A percentile compares a stretch with the other conserved stretches of the same genome.
These are phyloP conservation scores for Eutrema yunnanense DNA, from an alignment of 345 rosid genomes.

Conservation along the genomic window DNA sequence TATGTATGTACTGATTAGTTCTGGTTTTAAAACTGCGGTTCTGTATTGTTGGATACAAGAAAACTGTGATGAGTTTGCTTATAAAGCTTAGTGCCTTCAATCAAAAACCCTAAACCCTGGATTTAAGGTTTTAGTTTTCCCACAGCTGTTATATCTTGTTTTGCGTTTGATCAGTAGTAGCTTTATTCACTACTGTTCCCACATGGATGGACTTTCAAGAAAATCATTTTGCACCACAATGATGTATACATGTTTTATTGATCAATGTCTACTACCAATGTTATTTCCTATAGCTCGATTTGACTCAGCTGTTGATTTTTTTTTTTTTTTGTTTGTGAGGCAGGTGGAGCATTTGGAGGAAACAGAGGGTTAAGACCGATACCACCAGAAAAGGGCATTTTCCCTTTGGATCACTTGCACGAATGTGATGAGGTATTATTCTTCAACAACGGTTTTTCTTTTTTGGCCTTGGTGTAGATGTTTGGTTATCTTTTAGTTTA, in stretches of 20 bases:
- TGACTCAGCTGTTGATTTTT: not conserved
- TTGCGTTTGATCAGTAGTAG: not conserved
- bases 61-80: not conserved
- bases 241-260: not conserved
- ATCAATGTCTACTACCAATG: not conserved
- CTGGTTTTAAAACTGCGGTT: not conserved
- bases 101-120: not conserved
- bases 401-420: slow-evolving; percentile 89
- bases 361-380: slow-evolving; percentile 82
- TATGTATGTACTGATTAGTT: not conserved
- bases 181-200: not conserved
- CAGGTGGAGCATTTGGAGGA: slow-evolving; percentile 98
- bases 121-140: not conserved
- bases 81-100: not conserved
- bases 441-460: not conserved
- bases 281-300: not conserved
- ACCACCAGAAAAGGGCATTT: slow-evolving; percentile 91
- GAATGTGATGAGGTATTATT: slow-evolving; percentile 65
- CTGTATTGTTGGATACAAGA: not conserved
- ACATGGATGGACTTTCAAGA: not conserved
- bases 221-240: not conserved
- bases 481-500: not conserved
- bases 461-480: not conserved
- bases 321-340: not conserved
- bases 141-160: not conserved